Percentiles rank a stretch among this genome's conserved stretches.
Conservation (phyloP, 495 filamentous ascomycete species). For the Hypoxylon fuscum region DNA sequence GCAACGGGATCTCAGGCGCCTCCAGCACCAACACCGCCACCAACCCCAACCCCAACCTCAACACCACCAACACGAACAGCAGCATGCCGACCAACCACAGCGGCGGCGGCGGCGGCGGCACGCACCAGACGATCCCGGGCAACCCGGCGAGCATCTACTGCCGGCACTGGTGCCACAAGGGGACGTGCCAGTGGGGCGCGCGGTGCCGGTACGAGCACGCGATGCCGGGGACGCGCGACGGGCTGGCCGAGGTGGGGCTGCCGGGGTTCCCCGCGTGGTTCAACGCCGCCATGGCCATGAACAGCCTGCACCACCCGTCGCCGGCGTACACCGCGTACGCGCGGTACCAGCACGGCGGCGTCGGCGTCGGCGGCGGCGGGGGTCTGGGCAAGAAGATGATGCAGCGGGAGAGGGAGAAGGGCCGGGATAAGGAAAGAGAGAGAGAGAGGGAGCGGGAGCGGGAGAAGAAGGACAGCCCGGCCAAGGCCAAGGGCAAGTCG, state of each 20-base stretch:
- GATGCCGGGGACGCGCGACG: conserved; percentile 51
- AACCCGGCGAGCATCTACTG: too few relatives aligned
- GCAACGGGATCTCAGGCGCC: too few relatives aligned
- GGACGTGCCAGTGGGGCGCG: conserved; percentile 54
- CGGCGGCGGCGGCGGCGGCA: too few relatives aligned
- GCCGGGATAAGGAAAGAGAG: conserved; percentile 1
- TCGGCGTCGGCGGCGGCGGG: neutral
- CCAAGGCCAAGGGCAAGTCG: neutral
- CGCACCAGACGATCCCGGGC: too few relatives aligned
- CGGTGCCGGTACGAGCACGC: conserved; percentile 52
- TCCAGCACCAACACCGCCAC: too few relatives aligned
- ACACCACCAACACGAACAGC: neutral
- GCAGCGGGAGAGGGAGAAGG: conserved; percentile 8
- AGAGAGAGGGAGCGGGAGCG: neutral
- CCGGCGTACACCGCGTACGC: too few relatives aligned
- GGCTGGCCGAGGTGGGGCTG: conserved; percentile 51
- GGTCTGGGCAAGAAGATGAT: neutral
- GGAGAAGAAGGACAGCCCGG: neutral
- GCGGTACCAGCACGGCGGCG: neutral
- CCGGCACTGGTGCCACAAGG: conserved; percentile 55
- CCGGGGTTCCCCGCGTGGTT: conserved; percentile 49
- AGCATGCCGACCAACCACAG: too few relatives aligned
- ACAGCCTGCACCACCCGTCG: too few relatives aligned
- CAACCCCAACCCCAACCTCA: neutral
- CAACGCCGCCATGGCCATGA: conserved; percentile 5